Evolutionary conservation across 805 yeast species (phyloP).

Genomic region (Metschnikowia anglica): DNA sequence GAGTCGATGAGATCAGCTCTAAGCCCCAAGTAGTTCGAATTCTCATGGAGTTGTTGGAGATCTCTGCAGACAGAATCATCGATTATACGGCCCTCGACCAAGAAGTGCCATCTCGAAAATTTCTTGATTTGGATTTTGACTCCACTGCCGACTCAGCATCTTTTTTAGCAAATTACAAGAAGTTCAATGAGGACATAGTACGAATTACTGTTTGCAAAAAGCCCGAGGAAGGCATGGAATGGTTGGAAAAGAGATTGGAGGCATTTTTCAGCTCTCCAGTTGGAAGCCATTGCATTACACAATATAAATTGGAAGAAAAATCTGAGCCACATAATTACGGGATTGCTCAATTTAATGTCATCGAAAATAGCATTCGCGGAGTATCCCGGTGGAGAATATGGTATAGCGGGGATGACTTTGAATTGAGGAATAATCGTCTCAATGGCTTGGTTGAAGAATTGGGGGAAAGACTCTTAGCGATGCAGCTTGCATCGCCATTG

Average conservation of each 20-base stretch:
- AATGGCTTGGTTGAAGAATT: slow-evolving; percentile 61
- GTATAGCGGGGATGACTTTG: slow-evolving; percentile 63
- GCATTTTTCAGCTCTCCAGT: slow-evolving; percentile 66
- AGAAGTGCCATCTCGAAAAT: slow-evolving; percentile 61
- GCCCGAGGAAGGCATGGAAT: slow-evolving; percentile 75
- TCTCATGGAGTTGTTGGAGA: slow-evolving; percentile 68
- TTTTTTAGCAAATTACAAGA: slow-evolving; percentile 76
- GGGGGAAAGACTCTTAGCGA: slow-evolving; percentile 70
- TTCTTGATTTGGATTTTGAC: slow-evolving; percentile 84
- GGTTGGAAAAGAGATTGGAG: slow-evolving; percentile 76
- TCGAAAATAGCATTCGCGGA: slow-evolving; percentile 89
- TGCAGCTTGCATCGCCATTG: slow-evolving; percentile 77
- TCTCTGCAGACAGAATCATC: slow-evolving; percentile 74
- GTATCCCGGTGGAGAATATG: slow-evolving; percentile 94
- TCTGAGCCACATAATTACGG: slow-evolving; percentile 73
- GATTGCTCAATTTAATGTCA: slow-evolving; percentile 76
- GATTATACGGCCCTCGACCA: slow-evolving; percentile 70
- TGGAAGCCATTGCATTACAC: slow-evolving; percentile 63
- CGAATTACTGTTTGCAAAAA: slow-evolving; percentile 83
- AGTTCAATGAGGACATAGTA: slow-evolving; percentile 86
- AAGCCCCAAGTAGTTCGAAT: slow-evolving; percentile 53
- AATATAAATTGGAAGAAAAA: slow-evolving; percentile 53
- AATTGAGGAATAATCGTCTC: slow-evolving; percentile 50
- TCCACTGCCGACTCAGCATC: slow-evolving; percentile 74
- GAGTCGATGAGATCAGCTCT: slow-evolving; percentile 73